Evolutionary conservation across 805 yeast genomes (phyloP), one percentile per base, ranked within the genome.

Genomic region (Barnettozyma botsteinii): DNA sequence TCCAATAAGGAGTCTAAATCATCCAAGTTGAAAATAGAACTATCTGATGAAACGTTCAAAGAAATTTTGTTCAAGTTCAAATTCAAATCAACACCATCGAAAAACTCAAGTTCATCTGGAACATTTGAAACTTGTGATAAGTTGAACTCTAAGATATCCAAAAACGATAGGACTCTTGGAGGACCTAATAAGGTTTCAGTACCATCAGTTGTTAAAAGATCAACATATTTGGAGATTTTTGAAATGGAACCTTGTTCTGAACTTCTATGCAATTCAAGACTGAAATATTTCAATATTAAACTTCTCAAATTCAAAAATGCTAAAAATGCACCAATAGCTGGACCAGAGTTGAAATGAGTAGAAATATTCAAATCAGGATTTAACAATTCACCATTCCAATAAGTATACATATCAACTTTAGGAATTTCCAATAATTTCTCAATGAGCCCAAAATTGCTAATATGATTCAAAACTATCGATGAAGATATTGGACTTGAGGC

Each of bases 211-310:
- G 81, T 75, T 17, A 88, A 62, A 4, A 67, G 51, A 5, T 71
- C 65, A 20, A 80, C 65, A 48, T 82, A 81, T 19, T 66, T 61
- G 31, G 72, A 64, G 42, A 75, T 67, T 49, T 77, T 62, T 21
- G 82, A 62, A 28, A 77, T 51, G 7, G 81, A 66, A 7, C 76
- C 70, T 48, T 62, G 45, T 33, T 51, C 40, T 0, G 72, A 65
- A 12, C 75, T 65, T 40, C 70, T 70, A 54, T 83, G 88, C n/a
- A 91, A 66, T 48, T 87, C 94, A 39, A 82, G 61, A 14, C 89
- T 74, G 44, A 86, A 61, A 50, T 79, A 77, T 47, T 83, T 84
- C 19, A 86, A 62, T 12, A 82, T 62, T 15, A 70, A 63, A 31
- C 77, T 71, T 51, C 95, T 71, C 47, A 75, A 79, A 30, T 65